Evolutionary conservation across 495 filamentous ascomycete genomes (phyloP), one percentile per base, ranked within the genome.

Genomic region (Podospora pseudopauciseta): DNA sequence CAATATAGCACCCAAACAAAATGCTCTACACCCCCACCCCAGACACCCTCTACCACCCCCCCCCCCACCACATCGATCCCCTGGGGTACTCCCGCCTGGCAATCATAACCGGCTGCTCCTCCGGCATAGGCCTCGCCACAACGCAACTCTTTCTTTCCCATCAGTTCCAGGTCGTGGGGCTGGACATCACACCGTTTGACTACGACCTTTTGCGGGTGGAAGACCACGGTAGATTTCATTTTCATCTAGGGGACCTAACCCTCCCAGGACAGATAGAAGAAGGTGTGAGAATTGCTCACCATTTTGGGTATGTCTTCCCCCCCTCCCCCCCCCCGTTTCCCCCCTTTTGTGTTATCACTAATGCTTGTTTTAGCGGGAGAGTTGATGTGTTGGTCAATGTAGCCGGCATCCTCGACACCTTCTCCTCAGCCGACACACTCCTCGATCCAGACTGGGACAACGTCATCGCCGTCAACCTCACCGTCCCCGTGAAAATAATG

Each of bases 371-470:
- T 30, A 71, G 76, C 3, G 67, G 57, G 18, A 30, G 72, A 23
- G 73, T 82, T 18, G 78, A 82, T 65, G 76, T 77, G 19, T 72
- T 83, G 15, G 67, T 81, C 55, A 83, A 82, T 63, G 71, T 80
- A 7, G 79, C 81, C 0, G 80, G 80, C 7, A 63, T 81, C 15
- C 75, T 80, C 74, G 81, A 83, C 70, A 71, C 68, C 53, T 79
- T 75, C 64, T 59, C 63, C 58, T 72, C 69, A 54, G 79, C 78
- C 1, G 78, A 81, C 65, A 64, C 57, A 4, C 62, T 80, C 23
- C 75, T 64, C 53, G 76, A 76, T 30, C 30, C 70, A 0, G 71
- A 80, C 28, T 80, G 75, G 75, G 74, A 78, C 60, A 56, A 65
- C 27, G 77, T 80, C 4, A 56, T 81, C n/a, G 68, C 68, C 9